Evolutionary conservation across 2,329 filamentous ascomycete species (phyloP), one percentile per base, ranked within the genome.

Genomic region (Delphinella strobiligena): DNA sequence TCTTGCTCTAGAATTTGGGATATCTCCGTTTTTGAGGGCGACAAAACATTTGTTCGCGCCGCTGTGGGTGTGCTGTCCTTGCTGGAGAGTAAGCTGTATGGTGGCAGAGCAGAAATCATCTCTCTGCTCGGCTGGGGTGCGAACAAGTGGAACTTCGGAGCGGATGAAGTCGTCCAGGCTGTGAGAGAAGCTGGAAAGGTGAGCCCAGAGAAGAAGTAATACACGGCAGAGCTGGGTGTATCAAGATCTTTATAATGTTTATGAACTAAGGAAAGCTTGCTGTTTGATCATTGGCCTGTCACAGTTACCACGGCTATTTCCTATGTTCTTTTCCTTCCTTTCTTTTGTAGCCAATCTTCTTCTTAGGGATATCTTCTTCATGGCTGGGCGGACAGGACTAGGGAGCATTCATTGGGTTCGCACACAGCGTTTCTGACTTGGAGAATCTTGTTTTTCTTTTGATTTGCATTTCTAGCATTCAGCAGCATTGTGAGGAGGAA

Each of bases 1-100:
- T 73, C 82, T 49, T 80, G 77, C 3, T 74, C 77, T 1, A 66
- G 85, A 2, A 60, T 91, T 10, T 89, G 82, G 82, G 85, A 93
- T 47, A 75, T 89, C 0, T 86, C 84, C 49, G 76, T 83, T 3
- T 86, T 93, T 47, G 85, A 93, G 54, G 82, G 83, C 18, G 85
- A 93, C 47, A 67, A 73, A 1, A 67, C 83, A 1, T 63, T 88
- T 0, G 72, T 89, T 5, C 67, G 82, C 0, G 81, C 81, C 1
- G 80, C 75, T 0, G 78, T 87, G 0, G 84, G 80, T 0, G 64
- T 83, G 14, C 58, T 91, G 15, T 57, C 60, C 1, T 54, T 56
- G 5, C 49, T 75, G 1, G 74, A 78, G 52, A 60, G 61, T 9
- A 67, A 59, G 40, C 54, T 74, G 1, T 71, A 72, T 42, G 65